Evolutionary conservation across 768 basidiomycete species (phyloP).

Genomic region (Collybiopsis confluens): DNA sequence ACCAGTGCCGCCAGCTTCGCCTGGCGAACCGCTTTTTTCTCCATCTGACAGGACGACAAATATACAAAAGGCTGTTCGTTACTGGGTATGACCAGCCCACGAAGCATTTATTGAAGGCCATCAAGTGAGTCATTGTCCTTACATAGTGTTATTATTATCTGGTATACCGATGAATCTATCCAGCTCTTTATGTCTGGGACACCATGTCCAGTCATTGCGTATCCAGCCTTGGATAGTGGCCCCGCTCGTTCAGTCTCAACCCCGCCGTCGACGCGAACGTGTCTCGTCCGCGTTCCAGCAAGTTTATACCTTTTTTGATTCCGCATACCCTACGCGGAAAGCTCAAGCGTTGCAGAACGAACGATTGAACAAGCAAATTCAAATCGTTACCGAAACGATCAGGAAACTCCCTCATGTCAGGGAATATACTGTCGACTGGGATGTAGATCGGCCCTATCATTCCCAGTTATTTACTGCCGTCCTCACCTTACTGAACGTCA

Average conservation of each 20-base stretch:
- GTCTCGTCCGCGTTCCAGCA: conserved; percentile 1
- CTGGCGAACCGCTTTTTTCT: conserved; percentile 24
- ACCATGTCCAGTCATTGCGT: conserved; percentile 28
- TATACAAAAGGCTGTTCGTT: conserved; percentile 20
- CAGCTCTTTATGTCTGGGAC: conserved; percentile 24
- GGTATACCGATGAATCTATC: neutral
- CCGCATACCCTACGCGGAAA: neutral
- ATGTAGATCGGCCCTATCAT: conserved; percentile 28
- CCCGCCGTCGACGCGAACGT: neutral
- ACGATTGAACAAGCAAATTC: conserved; percentile 33
- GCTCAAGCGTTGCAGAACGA: conserved; percentile 14
- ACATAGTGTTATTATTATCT: neutral
- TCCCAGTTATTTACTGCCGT: conserved; percentile 34
- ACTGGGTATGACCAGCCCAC: conserved; percentile 23
- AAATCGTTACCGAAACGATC: conserved; percentile 28
- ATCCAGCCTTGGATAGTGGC: conserved; percentile 38
- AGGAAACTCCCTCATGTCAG: conserved; percentile 26
- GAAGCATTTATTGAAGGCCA: conserved; percentile 21
- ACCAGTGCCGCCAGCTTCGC: too few relatives aligned
- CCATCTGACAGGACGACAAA: conserved; percentile 20
- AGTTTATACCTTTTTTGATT: conserved; percentile 3
- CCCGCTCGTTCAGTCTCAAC: neutral
- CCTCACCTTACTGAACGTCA: conserved; percentile 24
- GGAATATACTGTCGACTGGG: conserved; percentile 38
- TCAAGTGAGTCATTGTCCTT: conserved; percentile 16